Conservation (phyloP, 805 yeast species). For the Saccharomyces eubayanus region DNA sequence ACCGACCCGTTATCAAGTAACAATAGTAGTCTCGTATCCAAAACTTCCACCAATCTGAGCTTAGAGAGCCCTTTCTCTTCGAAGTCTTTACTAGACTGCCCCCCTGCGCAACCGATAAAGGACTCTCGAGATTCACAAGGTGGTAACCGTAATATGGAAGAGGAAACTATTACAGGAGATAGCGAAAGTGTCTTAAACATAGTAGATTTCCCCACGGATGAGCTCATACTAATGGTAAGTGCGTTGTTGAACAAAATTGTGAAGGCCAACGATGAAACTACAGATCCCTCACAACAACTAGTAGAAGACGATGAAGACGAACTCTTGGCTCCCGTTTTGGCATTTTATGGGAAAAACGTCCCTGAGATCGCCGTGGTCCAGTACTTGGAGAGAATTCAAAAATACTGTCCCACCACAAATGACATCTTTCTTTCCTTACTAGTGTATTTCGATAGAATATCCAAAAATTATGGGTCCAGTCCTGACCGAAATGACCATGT, state of each 20-base stretch:
- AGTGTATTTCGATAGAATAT: constrained; percentile 91
- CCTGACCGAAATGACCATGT: background rate
- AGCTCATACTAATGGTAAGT: background rate
- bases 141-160: background rate
- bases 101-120: background rate
- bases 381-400: constrained; percentile 79
- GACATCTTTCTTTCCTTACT: constrained; percentile 85
- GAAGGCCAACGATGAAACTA: constrained; percentile 3
- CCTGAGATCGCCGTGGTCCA: constrained; percentile 90
- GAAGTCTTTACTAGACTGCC: background rate
- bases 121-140: background rate
- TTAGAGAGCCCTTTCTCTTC: background rate
- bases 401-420: constrained; percentile 95
- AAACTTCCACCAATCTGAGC: background rate
- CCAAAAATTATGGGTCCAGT: constrained; percentile 36
- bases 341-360: constrained; percentile 91
- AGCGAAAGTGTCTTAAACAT: background rate
- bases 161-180: background rate
- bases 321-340: constrained; percentile 43
- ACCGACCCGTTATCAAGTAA: background rate
- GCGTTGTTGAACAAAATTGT: constrained; percentile 4
- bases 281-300: background rate
- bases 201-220: background rate
- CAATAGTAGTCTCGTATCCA: background rate
- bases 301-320: constrained; percentile 41